phyloP scores from a whole-genome alignment of 1,284 basidiomycete genomes.

The Melanopsichium pennsylvanicum region DNA sequence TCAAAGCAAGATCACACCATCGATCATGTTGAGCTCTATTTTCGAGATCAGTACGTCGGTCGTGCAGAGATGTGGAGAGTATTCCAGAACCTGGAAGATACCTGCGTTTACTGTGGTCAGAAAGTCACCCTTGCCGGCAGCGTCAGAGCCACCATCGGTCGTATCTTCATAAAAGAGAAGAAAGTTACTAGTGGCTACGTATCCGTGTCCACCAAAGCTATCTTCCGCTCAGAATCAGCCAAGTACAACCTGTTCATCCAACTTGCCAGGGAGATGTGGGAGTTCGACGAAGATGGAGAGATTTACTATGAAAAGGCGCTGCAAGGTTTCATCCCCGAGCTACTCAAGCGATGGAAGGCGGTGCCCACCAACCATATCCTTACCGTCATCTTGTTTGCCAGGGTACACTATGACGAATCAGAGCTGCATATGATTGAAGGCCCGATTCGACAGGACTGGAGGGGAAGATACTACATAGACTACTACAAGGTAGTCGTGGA shows the following conservation, averaged over 20 bases:
- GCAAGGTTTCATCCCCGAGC: conserved; percentile 70
- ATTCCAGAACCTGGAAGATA: conserved; percentile 55
- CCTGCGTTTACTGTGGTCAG: conserved; percentile 65
- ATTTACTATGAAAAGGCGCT: conserved; percentile 92
- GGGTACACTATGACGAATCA: conserved; percentile 83
- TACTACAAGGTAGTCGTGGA: conserved; percentile 85
- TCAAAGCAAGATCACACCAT: conserved; percentile 49
- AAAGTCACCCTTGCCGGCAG: conserved; percentile 59
- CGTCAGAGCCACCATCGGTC: conserved; percentile 61
- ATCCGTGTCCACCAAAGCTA: conserved; percentile 82
- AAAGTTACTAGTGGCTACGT: conserved; percentile 77
- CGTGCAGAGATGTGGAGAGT: conserved; percentile 66
- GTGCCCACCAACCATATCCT: conserved; percentile 85
- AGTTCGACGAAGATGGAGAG: conserved; percentile 90
- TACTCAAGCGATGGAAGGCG: conserved; percentile 70
- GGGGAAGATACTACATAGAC: conserved; percentile 86
- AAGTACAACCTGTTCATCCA: conserved; percentile 86
- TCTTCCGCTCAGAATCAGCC: conserved; percentile 86
- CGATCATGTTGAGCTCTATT: conserved; percentile 65
- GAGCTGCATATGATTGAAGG: conserved; percentile 62
- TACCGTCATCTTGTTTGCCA: conserved; percentile 91
- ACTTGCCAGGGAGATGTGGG: conserved; percentile 94
- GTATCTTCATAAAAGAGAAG: conserved; percentile 61
- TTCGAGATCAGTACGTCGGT: conserved; percentile 64
- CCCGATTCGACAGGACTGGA: conserved; percentile 77